Evolutionary conservation across 805 yeast species (phyloP).

Genomic region (Ogataea kodamae): DNA sequence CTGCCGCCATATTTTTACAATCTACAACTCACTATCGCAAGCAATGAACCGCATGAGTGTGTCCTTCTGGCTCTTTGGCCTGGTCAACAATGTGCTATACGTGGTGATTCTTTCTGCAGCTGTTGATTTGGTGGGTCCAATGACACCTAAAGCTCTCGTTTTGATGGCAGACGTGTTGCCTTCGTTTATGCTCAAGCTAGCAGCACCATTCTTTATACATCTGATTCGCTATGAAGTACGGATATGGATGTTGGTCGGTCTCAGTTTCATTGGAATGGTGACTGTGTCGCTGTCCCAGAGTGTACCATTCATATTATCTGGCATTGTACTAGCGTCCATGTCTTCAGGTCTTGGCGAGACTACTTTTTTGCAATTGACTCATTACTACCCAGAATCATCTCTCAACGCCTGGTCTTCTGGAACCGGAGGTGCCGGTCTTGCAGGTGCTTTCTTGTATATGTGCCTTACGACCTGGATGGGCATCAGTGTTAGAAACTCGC

Average conservation of each 20-base stretch:
- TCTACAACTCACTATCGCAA: constrained; percentile 1
- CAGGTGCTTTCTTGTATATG: constrained; percentile 73
- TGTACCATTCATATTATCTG: constrained; percentile 48
- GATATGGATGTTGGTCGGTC: constrained; percentile 47
- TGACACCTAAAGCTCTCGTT: constrained; percentile 81
- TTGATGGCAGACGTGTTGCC: constrained; percentile 86
- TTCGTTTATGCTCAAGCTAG: constrained; percentile 62
- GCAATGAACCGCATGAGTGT: constrained; percentile 35
- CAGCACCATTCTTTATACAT: constrained; percentile 80
- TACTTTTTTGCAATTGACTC: constrained; percentile 84
- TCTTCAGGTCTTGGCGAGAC: constrained; percentile 91
- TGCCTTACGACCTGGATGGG: constrained; percentile 66
- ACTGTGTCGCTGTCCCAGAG: constrained; percentile 46
- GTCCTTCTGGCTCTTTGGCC: constrained; percentile 79
- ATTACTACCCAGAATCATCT: constrained; percentile 55
- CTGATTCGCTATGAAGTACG: constrained; percentile 55
- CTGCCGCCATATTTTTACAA: constrained; percentile 1
- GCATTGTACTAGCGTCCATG: constrained; percentile 73
- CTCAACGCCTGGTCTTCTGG: constrained; percentile 90
- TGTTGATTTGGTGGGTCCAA: constrained; percentile 80
- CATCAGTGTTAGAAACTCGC: constrained; percentile 48
- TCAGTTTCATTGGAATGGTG: constrained; percentile 75
- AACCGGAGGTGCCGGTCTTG: constrained; percentile 92
- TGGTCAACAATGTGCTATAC: constrained; percentile 82
- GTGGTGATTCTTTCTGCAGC: constrained; percentile 93